These are phyloP conservation scores for Tylopilus sp. DNA, from an alignment of 768 basidiomycete species.

Conservation along the genomic window DNA sequence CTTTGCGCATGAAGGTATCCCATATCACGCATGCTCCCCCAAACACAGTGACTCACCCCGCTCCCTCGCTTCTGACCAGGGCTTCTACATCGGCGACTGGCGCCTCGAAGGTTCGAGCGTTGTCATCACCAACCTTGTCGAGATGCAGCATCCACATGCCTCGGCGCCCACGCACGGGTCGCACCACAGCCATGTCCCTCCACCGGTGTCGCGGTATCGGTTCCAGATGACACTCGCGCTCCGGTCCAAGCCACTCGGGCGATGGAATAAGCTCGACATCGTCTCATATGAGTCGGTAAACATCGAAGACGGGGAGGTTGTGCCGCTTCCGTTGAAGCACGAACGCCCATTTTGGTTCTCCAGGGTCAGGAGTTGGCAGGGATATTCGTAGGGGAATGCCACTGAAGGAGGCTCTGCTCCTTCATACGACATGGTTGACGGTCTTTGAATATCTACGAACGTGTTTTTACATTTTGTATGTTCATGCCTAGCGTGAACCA, in stretches of 20 bases:
- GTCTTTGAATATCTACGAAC: background rate
- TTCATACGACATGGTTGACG: background rate
- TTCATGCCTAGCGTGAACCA: background rate
- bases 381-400: slow-evolving; percentile 10
- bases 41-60: slow-evolving; percentile 1
- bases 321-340: slow-evolving; percentile 70
- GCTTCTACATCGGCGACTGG: slow-evolving; percentile 72
- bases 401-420: background rate
- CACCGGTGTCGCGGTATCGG: slow-evolving; percentile 44
- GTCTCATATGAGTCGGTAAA: slow-evolving; percentile 71
- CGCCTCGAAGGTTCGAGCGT: slow-evolving; percentile 59
- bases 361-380: slow-evolving; percentile 69
- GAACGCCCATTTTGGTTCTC: slow-evolving; percentile 95
- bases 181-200: slow-evolving; percentile 9
- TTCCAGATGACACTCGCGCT: slow-evolving; percentile 74
- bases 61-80: slow-evolving; percentile 40
- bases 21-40: background rate
- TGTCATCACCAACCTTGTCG: slow-evolving; percentile 59
- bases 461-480: background rate
- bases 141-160: slow-evolving; percentile 28
- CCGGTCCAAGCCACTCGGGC: slow-evolving; percentile 69
- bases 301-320: slow-evolving; percentile 67
- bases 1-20: slow-evolving; percentile 70
- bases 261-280: slow-evolving; percentile 82
- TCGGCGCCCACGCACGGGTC: slow-evolving; percentile 4